Evolutionary conservation across 139 green algal genomes (phyloP), one percentile per base, ranked within the genome.

Genomic region (Micractinium conductrix): DNA sequence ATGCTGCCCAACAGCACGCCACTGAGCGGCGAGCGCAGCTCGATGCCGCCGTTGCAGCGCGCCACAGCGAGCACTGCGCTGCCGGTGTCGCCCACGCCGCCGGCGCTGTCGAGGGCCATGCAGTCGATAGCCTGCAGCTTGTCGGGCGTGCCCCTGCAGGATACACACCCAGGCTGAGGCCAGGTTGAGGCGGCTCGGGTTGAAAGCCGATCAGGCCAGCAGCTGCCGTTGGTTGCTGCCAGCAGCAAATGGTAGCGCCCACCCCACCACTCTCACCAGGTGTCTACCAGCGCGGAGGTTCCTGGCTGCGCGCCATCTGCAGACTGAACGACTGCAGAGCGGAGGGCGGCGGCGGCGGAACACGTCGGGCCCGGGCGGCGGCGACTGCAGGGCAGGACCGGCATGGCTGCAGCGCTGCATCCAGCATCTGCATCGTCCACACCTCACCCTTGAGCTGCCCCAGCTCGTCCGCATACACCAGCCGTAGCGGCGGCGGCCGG

Each of bases 361-460:
- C n/a, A n/a, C n/a, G n/a, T n/a, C n/a, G n/a, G n/a, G n/a, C n/a
- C n/a, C n/a, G n/a, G n/a, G n/a, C n/a, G n/a, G n/a, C n/a, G n/a
- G n/a, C n/a, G n/a, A n/a, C n/a, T n/a, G n/a, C n/a, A n/a, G n/a
- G n/a, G n/a, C n/a, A n/a, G n/a, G n/a, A n/a, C n/a, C n/a, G n/a
- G n/a, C n/a, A n/a, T n/a, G n/a, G n/a, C n/a, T n/a, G n/a, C n/a
- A n/a, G n/a, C n/a, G n/a, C n/a, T 38, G 26, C 48, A 58, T 14
- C 8, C 65, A 44, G 65, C n/a, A 44, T 14, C 33, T 26, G 1
- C 65, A 72, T 30, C 38, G n/a, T n/a, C n/a, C n/a, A n/a, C n/a
- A n/a, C n/a, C 68, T 37, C 63, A 84, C 85, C 78, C 53, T 88
- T 88, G 24, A 88, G 55, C 67, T 69, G 69, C 14, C 85, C 85